Conservation (phyloP, 345 rosid genomes). For the Combretum micranthum region DNA sequence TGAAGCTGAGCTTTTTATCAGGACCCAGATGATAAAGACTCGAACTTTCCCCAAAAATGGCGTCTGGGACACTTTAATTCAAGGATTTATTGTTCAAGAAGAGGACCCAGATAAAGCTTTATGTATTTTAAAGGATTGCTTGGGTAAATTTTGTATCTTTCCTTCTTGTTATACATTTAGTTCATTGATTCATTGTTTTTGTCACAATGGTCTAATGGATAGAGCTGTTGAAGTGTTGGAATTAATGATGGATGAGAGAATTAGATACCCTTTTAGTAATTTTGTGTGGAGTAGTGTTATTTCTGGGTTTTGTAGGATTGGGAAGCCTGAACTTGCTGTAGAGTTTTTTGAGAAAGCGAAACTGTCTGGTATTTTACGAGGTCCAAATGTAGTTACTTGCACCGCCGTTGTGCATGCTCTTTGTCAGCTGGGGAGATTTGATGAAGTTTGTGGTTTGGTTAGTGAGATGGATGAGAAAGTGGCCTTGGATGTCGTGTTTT, state of each 20-base stretch:
- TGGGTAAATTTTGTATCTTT: constrained; percentile 38
- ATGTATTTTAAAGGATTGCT: constrained; percentile 35
- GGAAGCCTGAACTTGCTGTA: constrained; percentile 60
- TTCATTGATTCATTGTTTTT: constrained; percentile 50
- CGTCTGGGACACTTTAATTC: constrained; percentile 48
- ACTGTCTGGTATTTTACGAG: constrained; percentile 37
- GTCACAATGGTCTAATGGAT: constrained; percentile 39
- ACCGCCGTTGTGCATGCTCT: constrained; percentile 53
- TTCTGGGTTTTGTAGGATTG: constrained; percentile 59
- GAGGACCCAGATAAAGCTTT: constrained; percentile 46
- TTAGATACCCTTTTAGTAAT: constrained; percentile 53
- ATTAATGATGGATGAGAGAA: constrained; percentile 41
- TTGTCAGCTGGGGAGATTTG: constrained; percentile 47
- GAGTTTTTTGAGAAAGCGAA: constrained; percentile 46
- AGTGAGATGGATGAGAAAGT: constrained; percentile 42
- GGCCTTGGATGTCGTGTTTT: constrained; percentile 59
- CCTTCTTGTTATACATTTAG: constrained; percentile 53
- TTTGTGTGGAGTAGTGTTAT: constrained; percentile 65
- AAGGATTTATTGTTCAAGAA: constrained; percentile 29
- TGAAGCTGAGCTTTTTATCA: constrained; percentile 50
- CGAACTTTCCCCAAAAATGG: constrained; percentile 22
- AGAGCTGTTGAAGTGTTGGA: constrained; percentile 57
- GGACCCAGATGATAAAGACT: constrained; percentile 28
- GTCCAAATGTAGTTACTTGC: constrained; percentile 52
- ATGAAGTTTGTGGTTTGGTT: constrained; percentile 44